These are phyloP conservation scores for Paraurostyla sp. DNA, from an alignment of 73 alveolate genomes.

Conservation along the genomic window DNA sequence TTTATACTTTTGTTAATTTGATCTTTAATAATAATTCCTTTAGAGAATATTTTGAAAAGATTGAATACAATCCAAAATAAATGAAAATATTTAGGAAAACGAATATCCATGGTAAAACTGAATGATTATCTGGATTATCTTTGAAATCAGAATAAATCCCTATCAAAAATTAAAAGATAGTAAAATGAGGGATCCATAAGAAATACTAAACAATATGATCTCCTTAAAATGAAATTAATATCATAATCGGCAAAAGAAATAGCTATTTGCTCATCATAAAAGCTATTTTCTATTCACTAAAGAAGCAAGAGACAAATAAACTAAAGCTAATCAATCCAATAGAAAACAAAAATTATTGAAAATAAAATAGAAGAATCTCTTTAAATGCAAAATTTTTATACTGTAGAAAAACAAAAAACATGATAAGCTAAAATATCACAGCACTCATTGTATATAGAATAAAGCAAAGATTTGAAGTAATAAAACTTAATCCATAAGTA, in stretches of 20 bases:
- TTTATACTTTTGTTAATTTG: too few relatives aligned
- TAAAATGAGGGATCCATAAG: too few relatives aligned
- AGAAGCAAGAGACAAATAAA: not conserved
- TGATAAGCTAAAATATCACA: not conserved
- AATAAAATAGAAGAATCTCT: not conserved
- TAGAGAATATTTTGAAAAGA: too few relatives aligned
- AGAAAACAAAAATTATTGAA: not conserved
- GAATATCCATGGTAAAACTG: too few relatives aligned
- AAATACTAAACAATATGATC: not conserved
- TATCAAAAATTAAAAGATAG: too few relatives aligned
- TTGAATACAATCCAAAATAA: too few relatives aligned
- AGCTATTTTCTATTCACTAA: not conserved
- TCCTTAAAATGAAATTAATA: not conserved
- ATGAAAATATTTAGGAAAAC: too few relatives aligned
- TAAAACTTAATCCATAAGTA: slow-evolving; percentile 40
- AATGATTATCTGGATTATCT: too few relatives aligned
- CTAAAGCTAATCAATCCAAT: slow-evolving; percentile 18
- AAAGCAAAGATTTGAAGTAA: not conserved
- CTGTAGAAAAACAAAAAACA: not conserved
- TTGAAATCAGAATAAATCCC: too few relatives aligned
- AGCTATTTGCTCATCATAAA: not conserved
- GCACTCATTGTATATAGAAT: not conserved
- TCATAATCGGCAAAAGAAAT: not conserved
- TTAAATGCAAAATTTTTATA: not conserved
- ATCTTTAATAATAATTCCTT: too few relatives aligned